Evolutionary conservation across 1,284 basidiomycete species (phyloP).

Genomic region (Bjerkandera adusta): DNA sequence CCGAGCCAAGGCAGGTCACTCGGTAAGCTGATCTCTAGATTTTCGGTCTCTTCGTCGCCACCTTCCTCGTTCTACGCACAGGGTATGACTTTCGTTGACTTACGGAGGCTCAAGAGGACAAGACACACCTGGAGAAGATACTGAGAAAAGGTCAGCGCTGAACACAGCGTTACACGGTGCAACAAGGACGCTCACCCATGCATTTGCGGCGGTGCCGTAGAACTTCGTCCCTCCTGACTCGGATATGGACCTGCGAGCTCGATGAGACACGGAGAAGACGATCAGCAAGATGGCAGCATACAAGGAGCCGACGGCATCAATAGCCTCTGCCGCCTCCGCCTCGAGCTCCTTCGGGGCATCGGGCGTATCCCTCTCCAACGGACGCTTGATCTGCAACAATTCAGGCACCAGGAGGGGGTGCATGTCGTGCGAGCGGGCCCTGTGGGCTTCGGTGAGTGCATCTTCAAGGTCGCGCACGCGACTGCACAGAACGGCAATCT

Average conservation of each 20-base stretch:
- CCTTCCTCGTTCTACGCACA: constrained; percentile 51
- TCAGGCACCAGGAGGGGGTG: constrained; percentile 61
- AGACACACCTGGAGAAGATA: constrained; percentile 14
- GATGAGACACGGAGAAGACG: constrained; percentile 7
- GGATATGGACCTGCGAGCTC: constrained; percentile 49
- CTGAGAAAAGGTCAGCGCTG: constrained; percentile 10
- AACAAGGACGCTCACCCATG: constrained; percentile 57
- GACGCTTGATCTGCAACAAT: constrained; percentile 60
- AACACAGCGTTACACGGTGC: constrained; percentile 25
- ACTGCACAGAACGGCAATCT: constrained; percentile 55
- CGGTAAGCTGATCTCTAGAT: constrained; percentile 41
- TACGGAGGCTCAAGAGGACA: not conserved
- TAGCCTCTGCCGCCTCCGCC: constrained; percentile 41
- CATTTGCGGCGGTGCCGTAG: constrained; percentile 62
- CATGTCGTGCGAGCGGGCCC: constrained; percentile 39
- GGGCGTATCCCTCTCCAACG: constrained; percentile 46
- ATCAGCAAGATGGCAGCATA: constrained; percentile 31
- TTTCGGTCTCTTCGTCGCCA: constrained; percentile 50
- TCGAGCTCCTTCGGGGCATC: constrained; percentile 36
- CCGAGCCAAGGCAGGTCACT: constrained; percentile 56
- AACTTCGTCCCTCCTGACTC: constrained; percentile 60
- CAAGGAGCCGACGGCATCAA: constrained; percentile 65
- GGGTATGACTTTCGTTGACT: constrained; percentile 2
- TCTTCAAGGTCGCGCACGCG: constrained; percentile 65
- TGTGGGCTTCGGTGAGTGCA: constrained; percentile 52